Percentiles rank a stretch among this genome's conserved stretches.
These are phyloP conservation scores for Eryngium alpinum DNA, from an alignment of 140 eudicot species.

Conservation along the genomic window DNA sequence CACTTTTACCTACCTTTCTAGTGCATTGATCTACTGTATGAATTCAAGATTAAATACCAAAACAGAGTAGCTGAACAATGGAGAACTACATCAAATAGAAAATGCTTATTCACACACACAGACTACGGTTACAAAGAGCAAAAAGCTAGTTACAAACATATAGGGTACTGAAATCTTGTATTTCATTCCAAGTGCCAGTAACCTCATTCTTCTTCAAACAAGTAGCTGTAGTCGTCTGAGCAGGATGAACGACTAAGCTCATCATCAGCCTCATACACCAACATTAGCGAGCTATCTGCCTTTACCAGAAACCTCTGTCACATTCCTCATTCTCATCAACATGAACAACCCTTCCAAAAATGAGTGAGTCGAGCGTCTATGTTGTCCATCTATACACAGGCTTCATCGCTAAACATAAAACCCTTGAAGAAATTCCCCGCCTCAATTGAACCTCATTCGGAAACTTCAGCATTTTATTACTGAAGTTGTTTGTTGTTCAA, in stretches of 20 bases:
- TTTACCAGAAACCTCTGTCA: slow-evolving; percentile 34
- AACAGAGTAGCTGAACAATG: too few relatives aligned
- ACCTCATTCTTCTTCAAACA: slow-evolving; percentile 23
- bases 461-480: slow-evolving; percentile 30
- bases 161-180: slow-evolving; percentile 30
- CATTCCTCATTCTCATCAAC: slow-evolving; percentile 25
- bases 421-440: slow-evolving; percentile 49
- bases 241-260: slow-evolving; percentile 30
- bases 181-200: slow-evolving; percentile 24
- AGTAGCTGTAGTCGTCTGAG: slow-evolving; percentile 30
- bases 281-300: slow-evolving; percentile 25
- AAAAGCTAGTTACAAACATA: too few relatives aligned
- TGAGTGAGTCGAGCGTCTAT: slow-evolving; percentile 50
- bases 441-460: slow-evolving; percentile 34
- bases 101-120: too few relatives aligned
- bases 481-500: too few relatives aligned
- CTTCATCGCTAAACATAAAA: slow-evolving; percentile 55
- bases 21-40: too few relatives aligned
- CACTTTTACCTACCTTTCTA: too few relatives aligned
- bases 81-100: too few relatives aligned
- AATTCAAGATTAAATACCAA: too few relatives aligned
- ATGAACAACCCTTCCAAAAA: slow-evolving; percentile 49
- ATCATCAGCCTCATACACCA: slow-evolving; percentile 31
- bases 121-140: too few relatives aligned
- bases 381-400: slow-evolving; percentile 49